Base-by-base conservation (phyloP, 176 grass and related monocot genomes). In the Pontederia paniculata region DNA sequence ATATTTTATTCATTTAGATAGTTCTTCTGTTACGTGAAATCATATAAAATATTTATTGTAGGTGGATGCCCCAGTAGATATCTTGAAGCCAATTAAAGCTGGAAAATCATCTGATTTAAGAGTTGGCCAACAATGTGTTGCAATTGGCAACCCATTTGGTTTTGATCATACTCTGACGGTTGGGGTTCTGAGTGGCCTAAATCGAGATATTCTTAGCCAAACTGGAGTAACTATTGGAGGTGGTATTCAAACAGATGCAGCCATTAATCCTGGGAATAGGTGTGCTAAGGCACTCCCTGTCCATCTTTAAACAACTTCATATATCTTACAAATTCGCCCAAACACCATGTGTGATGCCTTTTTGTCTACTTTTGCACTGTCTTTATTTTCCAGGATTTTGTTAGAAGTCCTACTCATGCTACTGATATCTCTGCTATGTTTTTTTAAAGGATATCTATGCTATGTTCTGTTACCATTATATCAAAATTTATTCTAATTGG, bases 201-300 rank as follows among this genome's bases (percentile, higher is more conserved):
- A 97, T 77, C 80, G 86, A 72, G 93, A 97, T 75, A 91, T 91
- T 84, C 84, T 87, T 48, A 98, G 93, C 75, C 70, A 88, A 74
- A 77, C 83, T 75, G 86, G 93, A 57, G 93, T 90, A 41, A 91
- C 83, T 72, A 98, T 98, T 76, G 86, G 83, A 45, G 93, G 83
- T 66, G 93, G 93, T 51, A 77, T 84, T 84, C 93, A 97, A 77
- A 97, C 86, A 46, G 93, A 97, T 79, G 93, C 93, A 41, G 83
- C 93, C 66, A 97, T 97, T 45, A 97, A 97, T 69, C 93, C 93
- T 56, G 86, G 93, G 63, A 90, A 97, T 68, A 97, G 93, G 93
- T 90, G 48, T 44, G 67, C 57, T 5, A 41, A 69, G 58, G 57
- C 58, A 13, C 1, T 57, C 20, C 18, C 57, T 1, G 9, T 12